Evolutionary conservation across 768 basidiomycete genomes (phyloP), one percentile per base, ranked within the genome.

Genomic region (Tylopilus cervinicoccineus): DNA sequence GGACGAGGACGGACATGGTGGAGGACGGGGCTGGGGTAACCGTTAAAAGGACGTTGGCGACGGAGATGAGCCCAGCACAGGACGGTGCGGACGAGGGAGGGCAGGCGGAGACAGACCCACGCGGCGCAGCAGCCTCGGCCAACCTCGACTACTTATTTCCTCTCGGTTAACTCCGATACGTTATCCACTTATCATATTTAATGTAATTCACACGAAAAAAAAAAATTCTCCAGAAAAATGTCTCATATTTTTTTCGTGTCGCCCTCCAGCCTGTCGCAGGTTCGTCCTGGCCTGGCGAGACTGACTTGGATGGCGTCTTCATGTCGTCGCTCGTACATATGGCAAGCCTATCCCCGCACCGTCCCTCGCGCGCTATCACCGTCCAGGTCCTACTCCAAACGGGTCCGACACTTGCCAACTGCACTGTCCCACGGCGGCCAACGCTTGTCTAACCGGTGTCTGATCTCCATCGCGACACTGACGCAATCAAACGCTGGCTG

Each of bases 1-100:
- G 57, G 42, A 68, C 57, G 48, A 68, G 65, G 41, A 67, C 62
- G 26, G 65, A 65, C 65, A 67, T 67, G 45, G 45, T 48, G 38
- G 20, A 19, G 37, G 8, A 32, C 19, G 7, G 33, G n/a, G 28
- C 5, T 5, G 22, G n/a, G 7, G 3, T 13, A 3, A 24, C 46
- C 46, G 59, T 63, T 65, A 50, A 63, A 56, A 61, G 38, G 45
- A 19, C 7, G 9, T n/a, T 4, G n/a, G 45, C 34, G 33, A 54
- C 59, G 61, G 61, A 61, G 40, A 66, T 63, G 59, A 53, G 58
- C 24, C 58, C 55, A 54, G 47, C 49, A 53, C 48, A 47, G 43
- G 40, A 49, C 46, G 43, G 43, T 26, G 43, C 20, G 48, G 48
- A 49, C 43, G 48, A 45, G 44, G 38, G 32, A 32, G 49, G 42